Percentiles rank a stretch among this genome's conserved stretches.
These are phyloP conservation scores for Ceriops decandra DNA, from an alignment of 345 rosid species.

Conservation along the genomic window DNA sequence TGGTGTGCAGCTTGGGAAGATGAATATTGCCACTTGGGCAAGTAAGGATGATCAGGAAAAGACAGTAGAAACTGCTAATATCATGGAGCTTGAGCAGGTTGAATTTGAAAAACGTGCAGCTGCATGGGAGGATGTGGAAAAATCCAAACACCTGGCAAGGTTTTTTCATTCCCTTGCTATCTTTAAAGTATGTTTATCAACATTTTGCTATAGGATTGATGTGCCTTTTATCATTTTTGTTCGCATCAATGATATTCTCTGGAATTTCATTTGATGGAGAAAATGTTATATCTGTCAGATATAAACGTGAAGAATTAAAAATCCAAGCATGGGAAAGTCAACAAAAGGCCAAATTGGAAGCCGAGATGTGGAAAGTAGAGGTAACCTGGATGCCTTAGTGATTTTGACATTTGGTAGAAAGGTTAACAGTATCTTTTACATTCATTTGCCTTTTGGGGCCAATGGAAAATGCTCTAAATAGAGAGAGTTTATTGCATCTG, in stretches of 20 bases:
- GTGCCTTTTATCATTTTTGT: no score
- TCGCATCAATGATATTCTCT: neutral
- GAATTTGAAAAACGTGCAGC: constrained; percentile 60
- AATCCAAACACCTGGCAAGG: constrained; percentile 60
- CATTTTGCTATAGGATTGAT: neutral
- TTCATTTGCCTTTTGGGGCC: neutral
- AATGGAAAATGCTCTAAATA: neutral
- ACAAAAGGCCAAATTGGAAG: constrained; percentile 66
- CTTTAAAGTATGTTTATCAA: neutral
- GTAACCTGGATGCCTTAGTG: constrained; percentile 25
- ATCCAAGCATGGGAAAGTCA: constrained; percentile 82
- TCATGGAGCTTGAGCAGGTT: constrained; percentile 38
- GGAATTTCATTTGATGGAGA: constrained; percentile 10
- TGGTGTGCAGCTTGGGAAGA: constrained; percentile 78
- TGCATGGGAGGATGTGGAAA: constrained; percentile 81
- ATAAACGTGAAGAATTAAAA: constrained; percentile 61
- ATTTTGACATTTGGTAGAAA: neutral
- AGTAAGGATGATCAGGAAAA: constrained; percentile 60
- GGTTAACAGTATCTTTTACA: neutral
- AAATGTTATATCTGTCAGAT: constrained; percentile 31
- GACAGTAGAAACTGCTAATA: constrained; percentile 21
- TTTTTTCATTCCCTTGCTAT: constrained; percentile 6
- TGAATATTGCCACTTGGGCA: constrained; percentile 83
- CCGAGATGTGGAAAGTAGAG: constrained; percentile 63
- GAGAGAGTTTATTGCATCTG: neutral